Evolutionary conservation across 1,284 basidiomycete genomes (phyloP).

Genomic region (Melampsora americana): DNA sequence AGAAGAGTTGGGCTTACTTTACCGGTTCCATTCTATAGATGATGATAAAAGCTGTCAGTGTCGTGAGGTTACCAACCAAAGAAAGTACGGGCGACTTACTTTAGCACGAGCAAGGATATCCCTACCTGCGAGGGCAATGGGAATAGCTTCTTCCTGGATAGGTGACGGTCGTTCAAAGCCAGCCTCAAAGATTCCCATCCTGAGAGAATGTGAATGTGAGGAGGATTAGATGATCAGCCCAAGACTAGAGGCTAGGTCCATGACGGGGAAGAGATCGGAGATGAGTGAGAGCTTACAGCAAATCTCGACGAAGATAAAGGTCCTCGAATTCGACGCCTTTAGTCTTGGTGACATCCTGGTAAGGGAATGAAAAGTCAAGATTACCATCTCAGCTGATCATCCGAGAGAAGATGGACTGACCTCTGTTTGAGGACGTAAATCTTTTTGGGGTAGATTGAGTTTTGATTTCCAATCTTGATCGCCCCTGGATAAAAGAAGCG

Average conservation of each 20-base stretch:
- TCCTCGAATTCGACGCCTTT: slow-evolving; percentile 90
- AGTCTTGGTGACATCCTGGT: slow-evolving; percentile 77
- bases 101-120: slow-evolving; percentile 66
- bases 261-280: neutral
- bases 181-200: slow-evolving; percentile 90
- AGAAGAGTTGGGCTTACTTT: slow-evolving; percentile 44
- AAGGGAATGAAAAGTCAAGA: slow-evolving; percentile 1
- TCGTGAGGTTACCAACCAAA: neutral
- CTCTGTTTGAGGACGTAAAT: slow-evolving; percentile 85
- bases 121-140: slow-evolving; percentile 64
- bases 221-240: slow-evolving; percentile 57
- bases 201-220: slow-evolving; percentile 54
- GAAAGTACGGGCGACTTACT: slow-evolving; percentile 56
- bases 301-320: slow-evolving; percentile 58
- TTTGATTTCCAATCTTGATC: slow-evolving; percentile 65
- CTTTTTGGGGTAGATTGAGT: slow-evolving; percentile 82
- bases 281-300: slow-evolving; percentile 11
- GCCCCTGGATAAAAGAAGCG: slow-evolving; percentile 15
- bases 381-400: neutral
- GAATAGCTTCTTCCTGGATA: slow-evolving; percentile 88
- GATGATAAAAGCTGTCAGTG: neutral
- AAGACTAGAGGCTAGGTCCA: slow-evolving; percentile 62
- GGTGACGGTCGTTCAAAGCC: slow-evolving; percentile 95
- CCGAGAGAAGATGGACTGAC: slow-evolving; percentile 52
- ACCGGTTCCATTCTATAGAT: slow-evolving; percentile 52